Evolutionary conservation across 1,139 yeast genomes (phyloP).

Genomic region (Tardiomyces depauwii): DNA sequence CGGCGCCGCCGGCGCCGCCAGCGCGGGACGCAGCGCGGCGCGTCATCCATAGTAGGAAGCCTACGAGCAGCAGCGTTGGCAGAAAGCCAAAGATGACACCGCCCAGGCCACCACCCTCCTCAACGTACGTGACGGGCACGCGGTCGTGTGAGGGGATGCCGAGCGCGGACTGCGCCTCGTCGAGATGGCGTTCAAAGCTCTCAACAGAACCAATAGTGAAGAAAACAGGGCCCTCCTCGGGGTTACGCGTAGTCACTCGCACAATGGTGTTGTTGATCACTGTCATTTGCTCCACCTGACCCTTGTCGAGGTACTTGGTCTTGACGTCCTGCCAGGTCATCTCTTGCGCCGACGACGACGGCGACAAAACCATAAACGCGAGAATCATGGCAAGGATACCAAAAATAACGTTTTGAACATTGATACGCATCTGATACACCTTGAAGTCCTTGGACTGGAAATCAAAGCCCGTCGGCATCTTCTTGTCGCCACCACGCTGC

Average conservation of each 20-base stretch:
- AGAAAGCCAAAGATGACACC: constrained; percentile 53
- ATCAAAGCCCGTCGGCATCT: constrained; percentile 8
- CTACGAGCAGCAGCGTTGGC: constrained; percentile 77
- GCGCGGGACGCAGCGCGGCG: constrained; percentile 43
- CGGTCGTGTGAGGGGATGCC: constrained; percentile 56
- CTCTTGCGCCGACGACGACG: constrained; percentile 24
- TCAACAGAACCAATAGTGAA: constrained; percentile 90
- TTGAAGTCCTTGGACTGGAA: constrained; percentile 7
- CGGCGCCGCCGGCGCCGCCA: constrained; percentile 26
- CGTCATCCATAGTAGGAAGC: constrained; percentile 73
- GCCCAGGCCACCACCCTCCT: constrained; percentile 48
- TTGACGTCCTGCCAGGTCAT: constrained; percentile 90
- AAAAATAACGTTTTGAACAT: constrained; percentile 20
- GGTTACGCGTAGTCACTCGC: constrained; percentile 29
- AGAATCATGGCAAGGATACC: constrained; percentile 18
- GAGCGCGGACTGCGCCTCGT: constrained; percentile 61
- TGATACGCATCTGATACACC: constrained; percentile 14
- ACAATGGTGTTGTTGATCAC: constrained; percentile 75
- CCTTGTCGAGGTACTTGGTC: constrained; percentile 69
- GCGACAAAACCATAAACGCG: constrained; percentile 18
- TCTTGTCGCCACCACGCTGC: constrained; percentile 10
- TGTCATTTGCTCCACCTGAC: constrained; percentile 61
- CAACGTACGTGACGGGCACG: constrained; percentile 68
- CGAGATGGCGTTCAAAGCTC: constrained; percentile 73
- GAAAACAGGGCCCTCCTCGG: constrained; percentile 20